phyloP scores from a whole-genome alignment of 2,329 filamentous ascomycete genomes.

The Sclerotinia nivalis region DNA sequence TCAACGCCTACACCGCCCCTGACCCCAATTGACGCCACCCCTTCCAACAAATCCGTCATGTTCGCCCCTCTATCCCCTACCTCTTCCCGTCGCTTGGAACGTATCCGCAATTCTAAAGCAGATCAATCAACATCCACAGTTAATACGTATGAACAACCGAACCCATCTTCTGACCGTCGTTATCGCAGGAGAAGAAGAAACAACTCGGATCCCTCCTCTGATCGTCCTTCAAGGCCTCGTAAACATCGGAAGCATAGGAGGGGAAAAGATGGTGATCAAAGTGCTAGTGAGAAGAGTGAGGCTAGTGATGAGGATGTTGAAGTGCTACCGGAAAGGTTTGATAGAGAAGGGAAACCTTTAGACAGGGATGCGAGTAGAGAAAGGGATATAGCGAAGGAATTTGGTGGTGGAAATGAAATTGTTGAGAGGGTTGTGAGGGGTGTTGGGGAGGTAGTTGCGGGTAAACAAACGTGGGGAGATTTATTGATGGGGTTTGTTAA shows the following conservation, averaged over 20 bases:
- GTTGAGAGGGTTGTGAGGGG: conserved; percentile 35
- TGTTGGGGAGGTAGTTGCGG: conserved; percentile 38
- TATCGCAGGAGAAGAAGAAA: conserved; percentile 29
- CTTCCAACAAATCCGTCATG: conserved; percentile 37
- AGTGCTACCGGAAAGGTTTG: conserved; percentile 39
- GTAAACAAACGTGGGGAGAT: conserved; percentile 39
- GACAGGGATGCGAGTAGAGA: neutral
- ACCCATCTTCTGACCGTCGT: conserved; percentile 21
- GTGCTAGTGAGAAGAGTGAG: conserved; percentile 21
- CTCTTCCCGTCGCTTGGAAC: conserved; percentile 30
- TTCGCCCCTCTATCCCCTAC: conserved; percentile 40
- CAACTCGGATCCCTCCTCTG: conserved; percentile 38
- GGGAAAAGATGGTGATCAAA: conserved; percentile 27
- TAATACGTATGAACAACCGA: conserved; percentile 21
- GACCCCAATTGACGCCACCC: conserved; percentile 4
- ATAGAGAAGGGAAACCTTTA: conserved; percentile 34
- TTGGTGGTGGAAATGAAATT: conserved; percentile 34
- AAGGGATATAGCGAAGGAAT: conserved; percentile 20
- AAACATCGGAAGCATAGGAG: conserved; percentile 31
- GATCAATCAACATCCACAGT: conserved; percentile 14
- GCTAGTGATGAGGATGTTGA: conserved; percentile 31
- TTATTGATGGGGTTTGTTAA: conserved; percentile 35
- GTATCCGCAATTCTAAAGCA: conserved; percentile 19
- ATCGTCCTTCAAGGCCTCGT: conserved; percentile 33
- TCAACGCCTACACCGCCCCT: neutral